Base-by-base conservation (phyloP, 805 yeast species). In the Clavispora vitiphila region DNA sequence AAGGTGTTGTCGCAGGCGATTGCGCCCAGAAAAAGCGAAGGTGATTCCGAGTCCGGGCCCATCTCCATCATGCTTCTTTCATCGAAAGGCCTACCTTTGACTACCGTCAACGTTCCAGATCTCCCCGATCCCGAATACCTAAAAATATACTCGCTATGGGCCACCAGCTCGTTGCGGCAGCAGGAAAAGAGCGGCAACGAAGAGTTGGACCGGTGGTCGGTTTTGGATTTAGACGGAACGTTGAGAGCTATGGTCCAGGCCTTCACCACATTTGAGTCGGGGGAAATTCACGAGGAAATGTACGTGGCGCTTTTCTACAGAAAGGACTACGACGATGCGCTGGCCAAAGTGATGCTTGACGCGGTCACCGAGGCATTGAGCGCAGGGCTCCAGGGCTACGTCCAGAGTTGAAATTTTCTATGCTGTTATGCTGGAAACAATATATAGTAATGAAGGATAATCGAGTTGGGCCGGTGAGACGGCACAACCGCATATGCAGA, bases 321-420 rank as follows among this genome's bases (percentile, higher is more conserved):
- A 8, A 43, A 44, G 14, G 49, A 25, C n/a, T 55, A 56, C 35
- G 57, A 64, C 5, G 62, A 65, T 41, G 54, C 61, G 1, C 37
- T 60, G 8, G 73, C 72, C 32, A 69, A 67, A 43, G 54, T 60
- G 42, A 62, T 63, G 46, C 35, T 65, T 14, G 71, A 65, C 35
- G 62, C 59, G 42, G 48, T 68, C 14, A 44, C 55, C 4, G 40
- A 43, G n/a, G 65, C 58, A 11, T 51, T 70, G 39, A 47, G 54
- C 19, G 46, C 54, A 20, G 73, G 73, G 5, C 57, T 69, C 38
- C 43, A 53, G 35, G 74, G 72, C 15, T 67, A 60, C 50, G 27
- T 16, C 32, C 32, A 35, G 35, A 24, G 31, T 39, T 35, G 27
- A 21, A 7, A 40, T 38, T n/a, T 27, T n/a, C 11, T 25, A 27